Percentiles rank a stretch among this genome's conserved stretches.
phyloP scores from a whole-genome alignment of 257 asterid genomes.

The Solanum peruvianum region DNA sequence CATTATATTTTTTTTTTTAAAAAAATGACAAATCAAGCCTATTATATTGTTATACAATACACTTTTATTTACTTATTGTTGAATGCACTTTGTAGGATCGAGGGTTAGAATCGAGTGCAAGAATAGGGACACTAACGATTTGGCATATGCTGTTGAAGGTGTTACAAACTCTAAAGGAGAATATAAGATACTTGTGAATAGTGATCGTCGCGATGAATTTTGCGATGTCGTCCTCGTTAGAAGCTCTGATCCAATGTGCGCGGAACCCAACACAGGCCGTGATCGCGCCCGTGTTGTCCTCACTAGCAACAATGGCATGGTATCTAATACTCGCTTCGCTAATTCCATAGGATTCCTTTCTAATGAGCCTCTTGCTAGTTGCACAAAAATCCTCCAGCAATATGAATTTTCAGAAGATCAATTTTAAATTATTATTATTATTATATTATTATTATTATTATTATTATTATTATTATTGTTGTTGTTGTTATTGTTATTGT shows the following conservation, averaged over 20 bases:
- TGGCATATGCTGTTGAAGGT: constrained; percentile 20
- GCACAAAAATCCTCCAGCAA: constrained; percentile 49
- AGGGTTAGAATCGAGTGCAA: constrained; percentile 53
- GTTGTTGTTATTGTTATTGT: too few relatives aligned
- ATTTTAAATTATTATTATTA: neutral
- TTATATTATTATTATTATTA: neutral
- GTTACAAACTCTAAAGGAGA: constrained; percentile 31
- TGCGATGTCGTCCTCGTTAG: constrained; percentile 38
- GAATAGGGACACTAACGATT: neutral
- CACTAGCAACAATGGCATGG: constrained; percentile 66
- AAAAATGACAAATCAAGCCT: neutral
- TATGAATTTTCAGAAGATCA: constrained; percentile 17
- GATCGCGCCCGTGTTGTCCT: constrained; percentile 62
- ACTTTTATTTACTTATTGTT: neutral
- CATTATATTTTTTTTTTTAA: neutral
- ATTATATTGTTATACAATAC: neutral
- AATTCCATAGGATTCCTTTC: constrained; percentile 51
- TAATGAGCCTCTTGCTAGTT: constrained; percentile 33
- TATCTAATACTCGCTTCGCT: constrained; percentile 31
- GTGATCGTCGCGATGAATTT: constrained; percentile 45
- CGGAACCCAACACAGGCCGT: constrained; percentile 28
- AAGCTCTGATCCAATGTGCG: constrained; percentile 49
- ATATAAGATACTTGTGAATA: constrained; percentile 32
- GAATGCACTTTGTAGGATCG: constrained; percentile 23
- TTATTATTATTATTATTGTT: neutral